These are phyloP conservation scores for Cercospora sojina DNA, from an alignment of 2,329 filamentous ascomycete species.

Conservation along the genomic window DNA sequence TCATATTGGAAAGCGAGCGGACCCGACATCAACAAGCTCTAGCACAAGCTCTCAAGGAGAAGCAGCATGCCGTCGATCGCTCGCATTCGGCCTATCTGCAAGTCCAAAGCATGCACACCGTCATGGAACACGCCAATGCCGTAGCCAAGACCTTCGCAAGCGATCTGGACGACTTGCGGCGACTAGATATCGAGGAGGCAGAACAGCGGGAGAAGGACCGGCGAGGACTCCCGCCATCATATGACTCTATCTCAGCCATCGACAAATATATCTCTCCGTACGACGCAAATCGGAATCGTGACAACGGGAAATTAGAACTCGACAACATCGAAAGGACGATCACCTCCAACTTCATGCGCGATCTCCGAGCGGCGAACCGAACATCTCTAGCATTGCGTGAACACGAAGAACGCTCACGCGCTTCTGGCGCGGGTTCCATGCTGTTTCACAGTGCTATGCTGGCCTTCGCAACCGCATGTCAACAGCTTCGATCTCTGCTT, in stretches of 20 bases:
- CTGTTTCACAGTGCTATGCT: slow-evolving; percentile 9
- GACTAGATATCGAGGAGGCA: slow-evolving; percentile 20
- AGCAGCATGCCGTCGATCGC: slow-evolving; percentile 1
- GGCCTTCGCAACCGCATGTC: slow-evolving; percentile 1
- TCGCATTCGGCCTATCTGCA: not conserved
- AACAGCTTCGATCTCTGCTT: not conserved
- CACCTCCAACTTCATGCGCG: slow-evolving; percentile 2
- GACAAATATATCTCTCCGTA: slow-evolving; percentile 23
- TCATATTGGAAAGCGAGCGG: slow-evolving; percentile 5
- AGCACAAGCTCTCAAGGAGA: not conserved
- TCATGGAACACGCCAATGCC: slow-evolving; percentile 13
- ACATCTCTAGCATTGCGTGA: slow-evolving; percentile 8
- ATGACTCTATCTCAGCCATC: slow-evolving; percentile 29
- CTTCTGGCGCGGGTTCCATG: not conserved
- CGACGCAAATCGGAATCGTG: slow-evolving; percentile 15
- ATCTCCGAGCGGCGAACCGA: not conserved
- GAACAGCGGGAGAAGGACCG: slow-evolving; percentile 15
- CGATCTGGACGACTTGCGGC: slow-evolving; percentile 28
- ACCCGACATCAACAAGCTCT: not conserved
- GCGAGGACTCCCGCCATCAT: slow-evolving; percentile 30
- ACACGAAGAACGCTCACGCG: not conserved
- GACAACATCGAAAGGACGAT: not conserved
- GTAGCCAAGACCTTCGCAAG: slow-evolving; percentile 16
- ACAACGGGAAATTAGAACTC: slow-evolving; percentile 1
- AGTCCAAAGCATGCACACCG: slow-evolving; percentile 1